A percentile compares a stretch with the other conserved stretches of the same genome.
Evolutionary conservation across 345 rosid species (phyloP).

Genomic region (Hevea brasiliensis): DNA sequence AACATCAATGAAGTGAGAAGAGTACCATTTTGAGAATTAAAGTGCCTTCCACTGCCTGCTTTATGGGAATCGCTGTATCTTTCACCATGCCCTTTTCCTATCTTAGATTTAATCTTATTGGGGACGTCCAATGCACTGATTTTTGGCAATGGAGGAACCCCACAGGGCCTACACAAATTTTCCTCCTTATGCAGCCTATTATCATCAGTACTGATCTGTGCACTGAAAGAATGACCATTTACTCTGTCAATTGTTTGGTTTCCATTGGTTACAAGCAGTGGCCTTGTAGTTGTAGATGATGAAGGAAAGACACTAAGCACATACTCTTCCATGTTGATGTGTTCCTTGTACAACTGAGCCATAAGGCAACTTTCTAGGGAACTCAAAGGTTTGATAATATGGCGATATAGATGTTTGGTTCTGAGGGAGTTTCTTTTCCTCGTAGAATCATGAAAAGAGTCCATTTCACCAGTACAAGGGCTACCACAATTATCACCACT

Average conservation of each 20-base stretch:
- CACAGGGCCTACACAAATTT: conserved; percentile 28
- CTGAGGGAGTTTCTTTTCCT: conserved; percentile 47
- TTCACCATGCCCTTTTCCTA: conserved; percentile 28
- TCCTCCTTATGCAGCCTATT: conserved; percentile 32
- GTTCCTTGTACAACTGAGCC: conserved; percentile 62
- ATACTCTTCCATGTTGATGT: conserved; percentile 46
- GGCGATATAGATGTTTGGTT: conserved; percentile 30
- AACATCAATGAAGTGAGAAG: neutral
- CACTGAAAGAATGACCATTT: conserved; percentile 26
- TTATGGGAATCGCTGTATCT: conserved; percentile 35
- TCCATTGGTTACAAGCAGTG: conserved; percentile 65
- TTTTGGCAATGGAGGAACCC: conserved; percentile 55
- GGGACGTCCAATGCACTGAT: conserved; percentile 27
- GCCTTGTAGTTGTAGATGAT: conserved; percentile 42
- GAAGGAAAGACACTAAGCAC: conserved; percentile 45
- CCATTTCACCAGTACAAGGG: conserved; percentile 22
- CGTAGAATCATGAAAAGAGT: conserved; percentile 23
- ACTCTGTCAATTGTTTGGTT: conserved; percentile 47
- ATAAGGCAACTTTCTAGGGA: conserved; percentile 61
- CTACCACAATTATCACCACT: conserved; percentile 12
- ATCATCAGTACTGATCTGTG: conserved; percentile 10
- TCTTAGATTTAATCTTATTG: conserved; percentile 41
- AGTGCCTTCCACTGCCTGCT: conserved; percentile 20
- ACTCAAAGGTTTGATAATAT: conserved; percentile 45
- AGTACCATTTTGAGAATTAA: conserved; percentile 36